These are phyloP conservation scores for Poa pratensis DNA, from an alignment of 176 grass and related monocot species.

Conservation along the genomic window DNA sequence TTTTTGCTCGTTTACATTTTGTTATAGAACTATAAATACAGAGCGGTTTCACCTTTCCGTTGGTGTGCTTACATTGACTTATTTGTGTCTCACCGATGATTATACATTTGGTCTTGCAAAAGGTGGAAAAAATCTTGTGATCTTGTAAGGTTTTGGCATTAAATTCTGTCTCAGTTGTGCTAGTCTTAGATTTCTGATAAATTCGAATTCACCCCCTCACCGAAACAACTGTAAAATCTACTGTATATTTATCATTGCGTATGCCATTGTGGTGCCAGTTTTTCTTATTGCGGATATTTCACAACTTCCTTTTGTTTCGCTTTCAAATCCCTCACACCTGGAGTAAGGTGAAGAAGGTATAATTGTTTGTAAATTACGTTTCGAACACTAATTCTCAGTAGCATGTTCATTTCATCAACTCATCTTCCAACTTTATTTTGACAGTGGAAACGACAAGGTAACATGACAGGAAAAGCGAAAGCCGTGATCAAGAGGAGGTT, in stretches of 20 bases:
- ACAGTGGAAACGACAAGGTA: background rate
- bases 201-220: background rate
- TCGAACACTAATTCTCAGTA: background rate
- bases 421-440: background rate
- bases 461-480: background rate
- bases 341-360: background rate
- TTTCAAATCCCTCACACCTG: constrained; percentile 1
- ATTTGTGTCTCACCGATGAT: constrained; percentile 40
- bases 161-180: background rate
- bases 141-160: constrained; percentile 5
- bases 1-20: background rate
- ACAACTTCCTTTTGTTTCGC: constrained; percentile 12
- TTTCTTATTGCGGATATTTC: constrained; percentile 1
- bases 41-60: constrained; percentile 44
- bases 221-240: background rate
- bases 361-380: background rate
- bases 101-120: constrained; percentile 6
- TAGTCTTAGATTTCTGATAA: constrained; percentile 8
- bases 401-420: background rate
- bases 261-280: background rate
- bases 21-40: constrained; percentile 47
- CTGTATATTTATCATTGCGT: background rate
- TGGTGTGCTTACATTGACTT: constrained; percentile 13
- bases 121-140: background rate
- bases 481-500: background rate